These are phyloP conservation scores for Phytophthora meadii DNA, from an alignment of 352 stramenopile genomes.

Conservation along the genomic window DNA sequence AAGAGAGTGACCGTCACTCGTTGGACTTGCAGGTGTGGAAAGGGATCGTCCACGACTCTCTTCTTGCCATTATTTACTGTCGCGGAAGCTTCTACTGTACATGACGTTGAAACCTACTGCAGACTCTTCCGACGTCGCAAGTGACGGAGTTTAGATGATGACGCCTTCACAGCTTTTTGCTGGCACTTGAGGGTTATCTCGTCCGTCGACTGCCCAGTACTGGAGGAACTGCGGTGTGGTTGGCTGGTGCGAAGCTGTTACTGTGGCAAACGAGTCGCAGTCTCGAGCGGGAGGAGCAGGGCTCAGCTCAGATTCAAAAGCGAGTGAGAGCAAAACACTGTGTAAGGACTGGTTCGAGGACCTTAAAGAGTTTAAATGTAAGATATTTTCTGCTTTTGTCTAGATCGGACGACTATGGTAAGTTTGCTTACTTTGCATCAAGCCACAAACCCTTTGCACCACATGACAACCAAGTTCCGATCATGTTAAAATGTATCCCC, in stretches of 20 bases:
- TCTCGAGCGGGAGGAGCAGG: slow-evolving; percentile 54
- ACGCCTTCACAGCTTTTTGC: slow-evolving; percentile 58
- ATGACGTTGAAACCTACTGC: slow-evolving; percentile 44
- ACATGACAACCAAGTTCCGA: not conserved
- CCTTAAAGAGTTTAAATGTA: too few relatives aligned
- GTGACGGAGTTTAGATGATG: slow-evolving; percentile 27
- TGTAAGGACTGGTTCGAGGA: slow-evolving; percentile 56
- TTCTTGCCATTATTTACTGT: slow-evolving; percentile 65
- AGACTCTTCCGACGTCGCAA: slow-evolving; percentile 35
- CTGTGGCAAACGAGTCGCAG: slow-evolving; percentile 69
- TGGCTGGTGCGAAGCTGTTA: slow-evolving; percentile 56
- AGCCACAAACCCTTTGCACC: slow-evolving; percentile 10
- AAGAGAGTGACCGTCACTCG: slow-evolving; percentile 21
- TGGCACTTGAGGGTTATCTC: slow-evolving; percentile 54
- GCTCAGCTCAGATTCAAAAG: slow-evolving; percentile 37
- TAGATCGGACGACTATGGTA: too few relatives aligned
- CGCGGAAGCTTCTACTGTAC: slow-evolving; percentile 62
- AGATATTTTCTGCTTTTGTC: too few relatives aligned
- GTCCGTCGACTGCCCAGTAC: slow-evolving; percentile 46
- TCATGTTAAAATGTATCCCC: not conserved
- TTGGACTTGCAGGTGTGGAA: slow-evolving; percentile 67
- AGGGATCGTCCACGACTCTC: slow-evolving; percentile 56
- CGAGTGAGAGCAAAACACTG: slow-evolving; percentile 27
- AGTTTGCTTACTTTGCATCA: not conserved
- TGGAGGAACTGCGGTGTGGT: slow-evolving; percentile 37